These are phyloP conservation scores for Phytophthora palmivora DNA, from an alignment of 352 stramenopile species.

Conservation along the genomic window DNA sequence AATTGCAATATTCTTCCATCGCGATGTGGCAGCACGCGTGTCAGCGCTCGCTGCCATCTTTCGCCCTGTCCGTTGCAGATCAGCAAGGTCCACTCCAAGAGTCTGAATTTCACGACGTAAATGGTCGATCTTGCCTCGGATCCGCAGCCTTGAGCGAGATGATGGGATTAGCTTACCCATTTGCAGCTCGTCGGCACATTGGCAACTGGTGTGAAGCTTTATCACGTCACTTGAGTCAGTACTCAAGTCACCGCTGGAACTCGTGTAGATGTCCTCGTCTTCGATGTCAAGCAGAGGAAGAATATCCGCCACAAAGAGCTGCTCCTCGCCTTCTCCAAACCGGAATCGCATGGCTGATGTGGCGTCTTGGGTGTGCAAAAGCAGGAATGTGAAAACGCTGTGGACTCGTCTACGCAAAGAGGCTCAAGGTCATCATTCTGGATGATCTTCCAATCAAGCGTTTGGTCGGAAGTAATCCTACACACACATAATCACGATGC, in stretches of 20 bases:
- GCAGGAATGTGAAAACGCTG: conserved; percentile 5
- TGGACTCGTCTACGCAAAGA: background rate
- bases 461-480: conserved; percentile 4
- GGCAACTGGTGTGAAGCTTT: conserved; percentile 1
- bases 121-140: conserved; percentile 11
- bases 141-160: background rate
- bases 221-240: background rate
- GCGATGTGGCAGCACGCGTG: background rate
- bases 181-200: conserved; percentile 6
- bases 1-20: conserved; percentile 10
- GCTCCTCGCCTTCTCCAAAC: conserved; percentile 24
- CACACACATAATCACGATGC: background rate
- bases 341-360: conserved; percentile 25
- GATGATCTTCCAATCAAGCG: background rate
- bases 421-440: background rate
- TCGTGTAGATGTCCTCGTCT: conserved; percentile 8
- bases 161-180: background rate
- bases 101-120: conserved; percentile 23
- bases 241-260: background rate
- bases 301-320: conserved; percentile 24
- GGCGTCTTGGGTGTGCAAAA: background rate
- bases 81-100: conserved; percentile 13
- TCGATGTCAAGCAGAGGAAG: conserved; percentile 20
- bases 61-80: conserved; percentile 20
- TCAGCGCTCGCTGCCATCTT: background rate